Conservation (phyloP, 768 basidiomycete genomes). For the Pleurotus giganteus region DNA sequence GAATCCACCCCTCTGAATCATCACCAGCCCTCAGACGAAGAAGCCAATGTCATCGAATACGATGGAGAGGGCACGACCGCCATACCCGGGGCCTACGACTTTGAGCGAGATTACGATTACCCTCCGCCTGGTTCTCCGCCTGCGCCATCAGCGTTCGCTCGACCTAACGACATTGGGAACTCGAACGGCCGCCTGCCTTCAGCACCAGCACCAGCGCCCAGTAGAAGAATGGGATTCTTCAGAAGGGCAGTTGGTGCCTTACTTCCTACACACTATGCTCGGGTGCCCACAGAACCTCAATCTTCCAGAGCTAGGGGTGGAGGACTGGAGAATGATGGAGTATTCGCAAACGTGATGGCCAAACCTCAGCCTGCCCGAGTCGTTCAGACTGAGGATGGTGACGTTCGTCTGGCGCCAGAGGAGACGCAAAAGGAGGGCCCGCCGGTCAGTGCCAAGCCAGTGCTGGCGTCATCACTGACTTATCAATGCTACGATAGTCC, state of each 20-base stretch:
- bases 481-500: constrained; percentile 43
- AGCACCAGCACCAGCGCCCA: constrained; percentile 36
- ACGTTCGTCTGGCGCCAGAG: constrained; percentile 69
- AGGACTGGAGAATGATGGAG: constrained; percentile 85
- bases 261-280: constrained; percentile 64
- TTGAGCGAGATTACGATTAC: constrained; percentile 72
- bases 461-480: not conserved
- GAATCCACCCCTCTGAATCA: constrained; percentile 38
- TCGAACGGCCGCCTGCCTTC: constrained; percentile 65
- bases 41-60: constrained; percentile 12
- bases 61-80: constrained; percentile 19
- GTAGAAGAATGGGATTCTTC: constrained; percentile 49
- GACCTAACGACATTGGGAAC: constrained; percentile 71
- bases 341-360: constrained; percentile 92
- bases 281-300: constrained; percentile 41
- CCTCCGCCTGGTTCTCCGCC: constrained; percentile 85
- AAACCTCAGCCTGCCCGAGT: constrained; percentile 63
- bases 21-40: constrained; percentile 3
- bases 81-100: constrained; percentile 63
- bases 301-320: constrained; percentile 48
- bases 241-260: constrained; percentile 58
- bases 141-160: constrained; percentile 48
- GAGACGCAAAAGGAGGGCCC: constrained; percentile 79
- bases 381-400: constrained; percentile 51
- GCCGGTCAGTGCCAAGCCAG: constrained; percentile 60